These are phyloP conservation scores for Puccinia horiana DNA, from an alignment of 1,284 basidiomycete species.

Conservation along the genomic window DNA sequence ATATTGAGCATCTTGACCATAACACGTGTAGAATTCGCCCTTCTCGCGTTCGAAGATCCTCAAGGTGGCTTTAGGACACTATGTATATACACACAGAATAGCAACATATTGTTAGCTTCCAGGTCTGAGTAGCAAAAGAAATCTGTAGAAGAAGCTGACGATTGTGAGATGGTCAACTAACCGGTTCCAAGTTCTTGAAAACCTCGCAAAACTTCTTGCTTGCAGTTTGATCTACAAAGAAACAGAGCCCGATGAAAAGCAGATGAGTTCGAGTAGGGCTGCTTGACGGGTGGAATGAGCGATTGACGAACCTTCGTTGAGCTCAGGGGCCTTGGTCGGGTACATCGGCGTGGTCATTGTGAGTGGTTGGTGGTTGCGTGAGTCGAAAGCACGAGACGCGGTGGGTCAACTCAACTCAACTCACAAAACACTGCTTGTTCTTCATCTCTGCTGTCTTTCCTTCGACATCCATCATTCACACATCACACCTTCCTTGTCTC, in stretches of 20 bases:
- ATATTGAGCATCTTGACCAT: slow-evolving; percentile 83
- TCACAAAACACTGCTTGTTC: no score
- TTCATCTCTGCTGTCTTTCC: no score
- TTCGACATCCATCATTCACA: no score
- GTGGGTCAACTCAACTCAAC: no score
- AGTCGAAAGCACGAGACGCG: no score
- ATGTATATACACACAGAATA: not conserved
- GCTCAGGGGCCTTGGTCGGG: slow-evolving; percentile 40
- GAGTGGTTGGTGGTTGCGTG: not conserved
- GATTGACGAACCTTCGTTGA: slow-evolving; percentile 24
- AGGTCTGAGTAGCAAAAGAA: not conserved
- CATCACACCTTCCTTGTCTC: no score
- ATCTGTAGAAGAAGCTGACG: not conserved
- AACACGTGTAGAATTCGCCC: slow-evolving; percentile 77
- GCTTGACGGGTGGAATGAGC: not conserved
- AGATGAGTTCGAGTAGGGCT: not conserved
- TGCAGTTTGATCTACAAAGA: slow-evolving; percentile 41
- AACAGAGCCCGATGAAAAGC: no score
- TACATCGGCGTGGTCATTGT: slow-evolving; percentile 38
- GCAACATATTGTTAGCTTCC: not conserved
- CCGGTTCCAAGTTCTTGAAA: slow-evolving; percentile 33
- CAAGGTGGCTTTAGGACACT: slow-evolving; percentile 62
- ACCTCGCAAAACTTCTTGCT: slow-evolving; percentile 33
- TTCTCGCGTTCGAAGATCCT: slow-evolving; percentile 76
- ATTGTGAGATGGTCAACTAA: not conserved